A percentile compares a stretch with the other conserved stretches of the same genome.
Conservation (phyloP, 495 filamentous ascomycete species). For the Podospora bellae-mahoneyi region DNA sequence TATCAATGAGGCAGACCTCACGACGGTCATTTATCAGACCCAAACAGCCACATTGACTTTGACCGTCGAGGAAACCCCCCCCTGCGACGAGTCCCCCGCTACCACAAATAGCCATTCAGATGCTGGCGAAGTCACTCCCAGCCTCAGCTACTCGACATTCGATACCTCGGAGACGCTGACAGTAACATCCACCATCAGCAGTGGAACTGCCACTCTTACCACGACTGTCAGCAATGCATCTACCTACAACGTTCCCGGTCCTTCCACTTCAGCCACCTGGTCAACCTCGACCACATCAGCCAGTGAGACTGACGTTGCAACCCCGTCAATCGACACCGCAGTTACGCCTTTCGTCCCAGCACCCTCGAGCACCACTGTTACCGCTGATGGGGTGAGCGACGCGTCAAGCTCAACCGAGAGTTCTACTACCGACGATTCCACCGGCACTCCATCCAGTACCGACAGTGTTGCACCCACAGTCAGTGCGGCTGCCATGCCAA, state of each 20-base stretch:
- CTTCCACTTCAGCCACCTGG: background rate
- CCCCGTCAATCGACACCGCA: background rate
- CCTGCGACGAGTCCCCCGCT: background rate
- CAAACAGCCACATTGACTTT: background rate
- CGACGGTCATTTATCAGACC: background rate
- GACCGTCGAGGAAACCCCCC: background rate
- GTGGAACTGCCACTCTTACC: background rate
- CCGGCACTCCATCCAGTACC: background rate
- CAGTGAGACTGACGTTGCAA: background rate
- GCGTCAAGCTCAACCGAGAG: background rate
- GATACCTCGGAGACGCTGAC: background rate
- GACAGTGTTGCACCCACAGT: background rate
- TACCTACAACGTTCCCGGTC: background rate
- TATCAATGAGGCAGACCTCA: background rate
- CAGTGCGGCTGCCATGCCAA: background rate
- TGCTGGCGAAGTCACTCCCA: background rate
- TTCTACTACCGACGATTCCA: background rate
- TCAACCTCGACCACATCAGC: background rate
- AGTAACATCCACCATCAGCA: background rate
- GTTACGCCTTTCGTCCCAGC: background rate
- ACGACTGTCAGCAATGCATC: background rate
- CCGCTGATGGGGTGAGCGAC: background rate
- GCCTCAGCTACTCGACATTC: background rate
- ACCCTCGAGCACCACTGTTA: background rate
- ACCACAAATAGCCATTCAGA: background rate